A percentile compares a stretch with the other conserved stretches of the same genome.
phyloP scores from a whole-genome alignment of 2,329 filamentous ascomycete species.

The Trichoderma guizhouense region DNA sequence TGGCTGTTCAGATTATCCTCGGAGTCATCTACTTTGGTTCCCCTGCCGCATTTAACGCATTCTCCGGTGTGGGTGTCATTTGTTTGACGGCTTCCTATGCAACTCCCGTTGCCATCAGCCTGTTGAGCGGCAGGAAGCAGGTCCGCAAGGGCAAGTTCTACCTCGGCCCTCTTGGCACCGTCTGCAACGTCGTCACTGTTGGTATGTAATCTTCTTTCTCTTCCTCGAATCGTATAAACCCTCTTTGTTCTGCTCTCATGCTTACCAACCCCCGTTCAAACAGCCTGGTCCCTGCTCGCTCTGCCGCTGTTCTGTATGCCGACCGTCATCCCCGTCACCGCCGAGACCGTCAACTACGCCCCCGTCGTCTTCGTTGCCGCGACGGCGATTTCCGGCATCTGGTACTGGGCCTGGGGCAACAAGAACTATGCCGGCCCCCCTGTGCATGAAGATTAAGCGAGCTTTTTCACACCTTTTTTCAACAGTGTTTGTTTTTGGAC shows the following conservation, averaged over 20 bases:
- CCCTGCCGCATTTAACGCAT: conserved; percentile 67
- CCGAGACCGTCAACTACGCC: conserved; percentile 66
- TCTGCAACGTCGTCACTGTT: conserved; percentile 63
- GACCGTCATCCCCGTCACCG: conserved; percentile 56
- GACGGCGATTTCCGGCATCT: conserved; percentile 55
- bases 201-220: conserved; percentile 42
- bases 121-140: conserved; percentile 58
- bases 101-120: conserved; percentile 61
- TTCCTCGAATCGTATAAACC: neutral
- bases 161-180: conserved; percentile 57
- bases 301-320: conserved; percentile 76
- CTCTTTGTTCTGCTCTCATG: neutral
- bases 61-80: conserved; percentile 68
- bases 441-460: conserved; percentile 37
- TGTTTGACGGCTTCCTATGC: conserved; percentile 67
- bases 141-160: conserved; percentile 56
- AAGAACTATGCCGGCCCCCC: conserved; percentile 65
- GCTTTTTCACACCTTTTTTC: neutral
- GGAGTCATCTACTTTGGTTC: conserved; percentile 69
- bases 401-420: conserved; percentile 69
- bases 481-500: neutral
- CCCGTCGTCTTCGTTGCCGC: conserved; percentile 71
- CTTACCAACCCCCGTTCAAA: neutral
- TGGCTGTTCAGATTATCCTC: conserved; percentile 61
- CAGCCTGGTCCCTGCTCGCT: conserved; percentile 64